Evolutionary conservation across 345 rosid genomes (phyloP).

Genomic region (Psidium guajava): DNA sequence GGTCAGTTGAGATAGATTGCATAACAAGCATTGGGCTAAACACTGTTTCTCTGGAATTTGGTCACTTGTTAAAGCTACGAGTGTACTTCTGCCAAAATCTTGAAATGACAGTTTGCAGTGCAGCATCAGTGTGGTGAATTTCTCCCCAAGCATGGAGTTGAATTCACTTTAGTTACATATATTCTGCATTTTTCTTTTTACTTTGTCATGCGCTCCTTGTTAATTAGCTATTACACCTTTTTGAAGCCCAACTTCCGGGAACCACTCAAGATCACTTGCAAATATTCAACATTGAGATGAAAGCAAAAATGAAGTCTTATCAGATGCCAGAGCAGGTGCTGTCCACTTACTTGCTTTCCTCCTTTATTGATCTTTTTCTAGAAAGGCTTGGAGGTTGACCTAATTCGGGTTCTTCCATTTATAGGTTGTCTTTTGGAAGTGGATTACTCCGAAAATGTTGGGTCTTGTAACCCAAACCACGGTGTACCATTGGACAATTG

Average conservation of each 20-base stretch:
- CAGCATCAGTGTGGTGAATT: neutral
- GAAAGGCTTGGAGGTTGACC: neutral
- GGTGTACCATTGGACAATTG: slow-evolving; percentile 89
- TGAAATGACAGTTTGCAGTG: neutral
- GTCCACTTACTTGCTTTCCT: neutral
- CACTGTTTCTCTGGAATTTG: neutral
- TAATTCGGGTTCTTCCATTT: slow-evolving; percentile 1
- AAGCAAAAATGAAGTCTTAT: slow-evolving; percentile 82
- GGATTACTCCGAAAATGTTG: slow-evolving; percentile 86
- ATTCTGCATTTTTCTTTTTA: neutral
- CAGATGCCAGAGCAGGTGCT: slow-evolving; percentile 16
- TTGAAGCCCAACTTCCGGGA: slow-evolving; percentile 88
- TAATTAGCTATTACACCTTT: slow-evolving; percentile 4
- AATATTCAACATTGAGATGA: slow-evolving; percentile 96
- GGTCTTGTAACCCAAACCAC: slow-evolving; percentile 81
- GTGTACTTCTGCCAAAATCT: neutral
- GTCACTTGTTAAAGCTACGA: neutral
- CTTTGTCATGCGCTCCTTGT: neutral
- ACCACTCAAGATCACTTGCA: slow-evolving; percentile 95
- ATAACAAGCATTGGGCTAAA: neutral
- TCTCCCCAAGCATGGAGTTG: neutral
- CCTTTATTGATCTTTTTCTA: neutral
- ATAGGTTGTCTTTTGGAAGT: slow-evolving; percentile 94
- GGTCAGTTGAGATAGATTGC: neutral
- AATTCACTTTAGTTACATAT: neutral